Base-by-base conservation (phyloP, 1,139 yeast species). In the Hemisphaericaspora xylanilytica region DNA sequence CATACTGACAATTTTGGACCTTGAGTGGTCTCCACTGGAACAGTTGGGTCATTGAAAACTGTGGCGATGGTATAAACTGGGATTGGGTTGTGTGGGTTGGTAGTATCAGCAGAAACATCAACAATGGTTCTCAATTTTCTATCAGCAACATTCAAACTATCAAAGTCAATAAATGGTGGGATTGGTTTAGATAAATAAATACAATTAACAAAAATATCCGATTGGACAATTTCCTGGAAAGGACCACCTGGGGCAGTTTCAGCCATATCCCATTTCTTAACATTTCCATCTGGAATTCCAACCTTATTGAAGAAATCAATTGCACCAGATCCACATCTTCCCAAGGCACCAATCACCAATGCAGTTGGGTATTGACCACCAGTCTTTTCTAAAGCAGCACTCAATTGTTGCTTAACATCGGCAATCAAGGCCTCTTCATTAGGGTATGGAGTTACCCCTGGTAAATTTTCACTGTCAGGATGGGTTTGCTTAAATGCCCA, bases 261-360 rank as follows among this genome's bases (percentile, higher is more conserved):
- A 46, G 85, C 80, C 78, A 92, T 87, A 67, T 94, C 99, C 99
- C 98, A 92, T 72, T 87, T 86, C 55, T 77, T 63, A 45, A 92
- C 79, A 63, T 86, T 83, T 42, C 71, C 78, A 33, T 87, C 95
- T 40, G 97, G 96, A 43, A 92, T 70, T 44, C 99, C 99, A 40
- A 77, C 83, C 69, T 85, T 85, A 51, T 73, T 75, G 66, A 88
- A 78, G 44, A 89, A 73, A 51, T 85, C 94, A 50, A 87, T 70
- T 27, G 99, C 97, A 59, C 99, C 99, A n/a, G 95, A 81, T 42
- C 99, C 99, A 68, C 98, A 92, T 73, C 99, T 85, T 47, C 98
- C 99, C 45, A 90, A 75, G 18, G 98, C 98, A 58, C 99, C 99
- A 60, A 92, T 92, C 40, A 92, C 84, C 53, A 92, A 74, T 36